Percentiles rank a stretch among this genome's conserved stretches.
Conservation (phyloP, 768 basidiomycete species). For the Collybia sordida region DNA sequence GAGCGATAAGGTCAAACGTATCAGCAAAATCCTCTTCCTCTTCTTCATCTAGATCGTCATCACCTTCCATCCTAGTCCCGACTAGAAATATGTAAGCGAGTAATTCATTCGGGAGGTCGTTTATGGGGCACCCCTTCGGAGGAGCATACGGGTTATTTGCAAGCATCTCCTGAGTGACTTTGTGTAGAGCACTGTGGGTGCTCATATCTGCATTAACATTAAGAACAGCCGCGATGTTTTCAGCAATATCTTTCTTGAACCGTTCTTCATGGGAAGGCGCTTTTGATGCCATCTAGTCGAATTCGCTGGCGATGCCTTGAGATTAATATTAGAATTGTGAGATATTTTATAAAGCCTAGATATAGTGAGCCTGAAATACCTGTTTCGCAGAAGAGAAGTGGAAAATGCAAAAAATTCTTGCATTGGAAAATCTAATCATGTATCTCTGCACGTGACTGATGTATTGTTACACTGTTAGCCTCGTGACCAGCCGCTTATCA, state of each 20-base stretch:
- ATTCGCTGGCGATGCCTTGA: background rate
- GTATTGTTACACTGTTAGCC: too few relatives aligned
- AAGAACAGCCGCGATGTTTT: constrained; percentile 23
- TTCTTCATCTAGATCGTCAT: constrained; percentile 28
- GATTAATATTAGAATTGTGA: too few relatives aligned
- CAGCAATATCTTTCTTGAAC: constrained; percentile 23
- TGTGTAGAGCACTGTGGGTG: constrained; percentile 27
- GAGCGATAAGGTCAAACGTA: constrained; percentile 29
- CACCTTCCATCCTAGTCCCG: constrained; percentile 37
- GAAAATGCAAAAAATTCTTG: too few relatives aligned
- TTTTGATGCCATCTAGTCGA: background rate
- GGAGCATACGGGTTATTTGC: constrained; percentile 49
- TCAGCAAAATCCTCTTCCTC: constrained; percentile 38
- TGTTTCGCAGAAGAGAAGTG: too few relatives aligned
- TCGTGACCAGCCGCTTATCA: too few relatives aligned
- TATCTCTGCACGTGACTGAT: too few relatives aligned
- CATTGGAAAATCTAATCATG: too few relatives aligned
- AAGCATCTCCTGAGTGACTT: constrained; percentile 35
- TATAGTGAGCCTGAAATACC: too few relatives aligned
- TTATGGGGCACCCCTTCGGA: constrained; percentile 48
- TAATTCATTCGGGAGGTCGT: constrained; percentile 55
- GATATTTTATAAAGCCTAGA: too few relatives aligned
- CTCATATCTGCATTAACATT: constrained; percentile 25
- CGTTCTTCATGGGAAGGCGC: constrained; percentile 2
- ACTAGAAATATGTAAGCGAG: constrained; percentile 54